A percentile compares a stretch with the other conserved stretches of the same genome.
Evolutionary conservation across 495 filamentous ascomycete species (phyloP).

Genomic region (Jackrogersella minutella): DNA sequence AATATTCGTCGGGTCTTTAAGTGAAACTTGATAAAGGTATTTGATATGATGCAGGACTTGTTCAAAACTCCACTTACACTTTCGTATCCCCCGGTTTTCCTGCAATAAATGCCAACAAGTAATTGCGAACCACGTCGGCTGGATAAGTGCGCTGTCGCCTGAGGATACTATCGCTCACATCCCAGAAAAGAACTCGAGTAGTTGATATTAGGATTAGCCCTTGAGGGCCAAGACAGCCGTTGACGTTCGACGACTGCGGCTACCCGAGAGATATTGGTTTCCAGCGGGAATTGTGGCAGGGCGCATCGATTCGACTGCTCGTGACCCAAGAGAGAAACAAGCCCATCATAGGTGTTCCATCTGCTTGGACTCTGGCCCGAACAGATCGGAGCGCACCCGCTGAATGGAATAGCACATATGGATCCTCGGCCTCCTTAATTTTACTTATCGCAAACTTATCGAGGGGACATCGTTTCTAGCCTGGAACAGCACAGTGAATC

Average conservation of each 20-base stretch:
- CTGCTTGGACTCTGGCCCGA: no score
- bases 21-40: slow-evolving; percentile 8
- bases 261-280: slow-evolving; percentile 2
- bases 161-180: background rate
- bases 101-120: slow-evolving; percentile 2
- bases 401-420: slow-evolving; percentile 5
- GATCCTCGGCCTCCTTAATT: slow-evolving; percentile 5
- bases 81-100: background rate
- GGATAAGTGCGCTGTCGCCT: background rate
- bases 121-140: background rate
- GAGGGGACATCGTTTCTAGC: slow-evolving; percentile 4
- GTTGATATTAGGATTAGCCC: background rate
- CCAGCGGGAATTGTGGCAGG: background rate
- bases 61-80: slow-evolving; percentile 21
- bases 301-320: slow-evolving; percentile 5
- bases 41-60: slow-evolving; percentile 3
- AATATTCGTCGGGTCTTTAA: slow-evolving; percentile 2
- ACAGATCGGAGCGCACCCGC: background rate
- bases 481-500: background rate
- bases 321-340: background rate
- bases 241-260: slow-evolving; percentile 9
- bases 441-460: slow-evolving; percentile 1
- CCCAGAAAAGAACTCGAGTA: background rate
- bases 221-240: background rate
- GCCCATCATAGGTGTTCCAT: background rate